Base-by-base conservation (phyloP, 371 early-diverging fungal genomes). In the Umbelopsis sp. region DNA sequence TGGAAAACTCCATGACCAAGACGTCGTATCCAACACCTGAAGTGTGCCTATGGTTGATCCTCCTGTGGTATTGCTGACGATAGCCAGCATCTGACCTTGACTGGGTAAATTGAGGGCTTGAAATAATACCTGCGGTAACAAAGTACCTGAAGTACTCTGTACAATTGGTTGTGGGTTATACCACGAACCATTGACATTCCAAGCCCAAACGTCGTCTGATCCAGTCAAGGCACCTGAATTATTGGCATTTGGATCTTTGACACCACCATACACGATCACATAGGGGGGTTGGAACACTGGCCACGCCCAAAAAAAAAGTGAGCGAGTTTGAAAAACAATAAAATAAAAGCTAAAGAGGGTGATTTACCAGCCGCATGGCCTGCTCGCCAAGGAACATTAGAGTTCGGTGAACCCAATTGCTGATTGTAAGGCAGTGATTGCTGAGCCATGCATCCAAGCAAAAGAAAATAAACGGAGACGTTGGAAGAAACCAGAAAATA, bases 131-230 rank as follows among this genome's bases (percentile, higher is more conserved):
- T 83, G 83, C 2, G 77, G 77, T 29, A 71, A 32, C 72, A 76
- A 69, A 44, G 48, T 64, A 12, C 74, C 73, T 3, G 57, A 57
- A 18, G 57, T 35, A 51, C 63, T 67, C 68, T 76, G 70, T 53
- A 74, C 46, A 45, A 75, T 69, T 38, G 70, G 37, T 20, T 74
- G 75, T 8, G 77, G 74, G 52, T 76, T 35, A 65, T 80, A 81
- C 83, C 83, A 83, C 14, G 76, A 72, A 12, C 80, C 78, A 67
- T 81, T 81, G 11, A 72, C 70, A 72, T 83, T 74, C 83, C 83
- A 83, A 3, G 68, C 74, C 81, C 81, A 80, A 9, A 83, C 32
- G 64, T 70, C 71, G 48, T 62, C 76, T 12, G 83, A 74, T 16
- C 80, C 83, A 18, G 46, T 24, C 44, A 68, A 68, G 11, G 68